Conservation (phyloP, 768 basidiomycete species). For the Hypholoma sublateritium region DNA sequence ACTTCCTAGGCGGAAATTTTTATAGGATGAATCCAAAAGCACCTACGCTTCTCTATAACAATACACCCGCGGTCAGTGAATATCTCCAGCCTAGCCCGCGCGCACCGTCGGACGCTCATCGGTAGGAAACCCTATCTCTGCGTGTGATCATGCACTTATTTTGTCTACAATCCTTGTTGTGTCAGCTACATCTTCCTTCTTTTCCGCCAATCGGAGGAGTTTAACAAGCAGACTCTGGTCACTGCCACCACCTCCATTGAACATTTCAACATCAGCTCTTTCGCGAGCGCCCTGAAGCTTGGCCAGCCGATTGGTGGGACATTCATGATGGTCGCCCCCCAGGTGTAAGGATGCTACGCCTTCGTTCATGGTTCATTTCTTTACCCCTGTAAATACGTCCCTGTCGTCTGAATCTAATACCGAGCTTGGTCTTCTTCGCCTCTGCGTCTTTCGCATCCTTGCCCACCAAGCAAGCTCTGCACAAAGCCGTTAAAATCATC, state of each 20-base stretch:
- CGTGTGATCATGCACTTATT: neutral
- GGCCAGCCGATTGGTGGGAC: conserved; percentile 48
- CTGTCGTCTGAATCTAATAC: too few relatives aligned
- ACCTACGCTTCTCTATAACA: conserved; percentile 28
- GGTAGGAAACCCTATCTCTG: conserved; percentile 25
- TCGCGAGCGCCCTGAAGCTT: conserved; percentile 39
- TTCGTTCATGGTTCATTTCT: neutral
- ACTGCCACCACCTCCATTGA: conserved; percentile 32
- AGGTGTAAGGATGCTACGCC: neutral
- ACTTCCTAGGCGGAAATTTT: conserved; percentile 48
- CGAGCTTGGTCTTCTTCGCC: too few relatives aligned
- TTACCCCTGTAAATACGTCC: too few relatives aligned
- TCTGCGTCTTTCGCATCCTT: too few relatives aligned
- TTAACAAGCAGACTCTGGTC: conserved; percentile 39
- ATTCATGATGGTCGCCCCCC: conserved; percentile 44
- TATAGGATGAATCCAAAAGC: neutral
- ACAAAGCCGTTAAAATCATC: too few relatives aligned
- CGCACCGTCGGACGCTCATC: conserved; percentile 40
- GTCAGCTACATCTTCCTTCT: conserved; percentile 47
- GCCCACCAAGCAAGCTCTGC: too few relatives aligned
- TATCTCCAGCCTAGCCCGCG: conserved; percentile 43
- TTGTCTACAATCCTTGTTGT: neutral
- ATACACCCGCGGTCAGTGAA: conserved; percentile 40
- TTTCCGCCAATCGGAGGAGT: conserved; percentile 42
- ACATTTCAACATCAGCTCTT: conserved; percentile 43